A percentile compares a stretch with the other conserved stretches of the same genome.
These are phyloP conservation scores for Rugonectria rugulosa DNA, from an alignment of 2,329 filamentous ascomycete genomes.

Conservation along the genomic window DNA sequence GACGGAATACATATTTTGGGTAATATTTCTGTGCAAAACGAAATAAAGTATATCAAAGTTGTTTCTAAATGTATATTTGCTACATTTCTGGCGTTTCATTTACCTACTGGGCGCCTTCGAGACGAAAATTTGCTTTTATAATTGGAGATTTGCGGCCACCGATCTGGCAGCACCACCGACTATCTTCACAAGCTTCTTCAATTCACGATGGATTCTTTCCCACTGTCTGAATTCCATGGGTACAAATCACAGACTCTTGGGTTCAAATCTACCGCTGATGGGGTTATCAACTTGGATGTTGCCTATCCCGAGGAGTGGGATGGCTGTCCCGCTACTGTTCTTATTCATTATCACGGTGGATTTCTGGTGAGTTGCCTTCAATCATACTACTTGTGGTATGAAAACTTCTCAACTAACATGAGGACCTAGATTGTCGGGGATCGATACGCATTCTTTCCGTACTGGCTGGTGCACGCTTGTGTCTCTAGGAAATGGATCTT, in stretches of 20 bases:
- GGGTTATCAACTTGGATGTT: slow-evolving; percentile 27
- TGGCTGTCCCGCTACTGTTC: slow-evolving; percentile 17
- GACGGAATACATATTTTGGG: too few species aligned
- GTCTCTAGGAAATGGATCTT: slow-evolving; percentile 34
- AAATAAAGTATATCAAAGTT: too few species aligned
- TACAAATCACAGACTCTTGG: slow-evolving; percentile 26
- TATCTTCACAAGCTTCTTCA: too few species aligned
- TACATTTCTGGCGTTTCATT: too few species aligned
- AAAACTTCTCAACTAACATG: neutral
- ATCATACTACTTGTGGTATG: rapidly evolving
- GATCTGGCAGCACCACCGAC: too few species aligned
- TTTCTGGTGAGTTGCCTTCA: slow-evolving; percentile 24
- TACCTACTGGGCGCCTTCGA: too few species aligned
- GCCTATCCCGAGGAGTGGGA: slow-evolving; percentile 25
- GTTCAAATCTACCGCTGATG: slow-evolving; percentile 22
- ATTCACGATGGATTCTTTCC: too few species aligned
- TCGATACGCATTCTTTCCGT: slow-evolving; percentile 29
- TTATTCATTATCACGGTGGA: slow-evolving; percentile 33
- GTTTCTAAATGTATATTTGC: too few species aligned
- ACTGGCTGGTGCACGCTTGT: slow-evolving; percentile 30
- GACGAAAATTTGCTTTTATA: too few species aligned
- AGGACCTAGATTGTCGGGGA: slow-evolving; percentile 30
- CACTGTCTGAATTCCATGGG: slow-evolving; percentile 7
- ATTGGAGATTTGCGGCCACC: too few species aligned
- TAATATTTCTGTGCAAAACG: too few species aligned